Conservation (phyloP, 148 eudicot species). For the Heliosperma pusillum region DNA sequence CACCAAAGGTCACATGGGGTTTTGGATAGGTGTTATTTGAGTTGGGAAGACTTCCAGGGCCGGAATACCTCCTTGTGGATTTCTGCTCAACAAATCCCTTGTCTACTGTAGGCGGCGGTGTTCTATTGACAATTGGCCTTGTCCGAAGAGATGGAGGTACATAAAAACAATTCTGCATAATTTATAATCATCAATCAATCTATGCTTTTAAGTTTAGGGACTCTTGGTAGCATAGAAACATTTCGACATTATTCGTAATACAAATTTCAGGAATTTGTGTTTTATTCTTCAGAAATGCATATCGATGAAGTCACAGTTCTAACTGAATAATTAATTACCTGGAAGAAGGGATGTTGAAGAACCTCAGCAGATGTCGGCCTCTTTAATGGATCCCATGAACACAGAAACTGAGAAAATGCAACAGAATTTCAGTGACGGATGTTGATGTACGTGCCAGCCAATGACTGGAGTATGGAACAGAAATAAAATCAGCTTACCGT, state of each 20-base stretch:
- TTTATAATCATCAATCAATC: too few relatives aligned
- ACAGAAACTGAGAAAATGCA: slow-evolving; percentile 48
- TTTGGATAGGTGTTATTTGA: slow-evolving; percentile 40
- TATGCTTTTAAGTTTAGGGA: not conserved
- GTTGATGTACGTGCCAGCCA: not conserved
- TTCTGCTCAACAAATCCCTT: slow-evolving; percentile 53
- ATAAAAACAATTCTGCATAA: slow-evolving; percentile 63
- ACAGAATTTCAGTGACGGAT: not conserved
- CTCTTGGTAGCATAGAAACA: slow-evolving; percentile 44
- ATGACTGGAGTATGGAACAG: not conserved
- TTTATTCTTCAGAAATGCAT: not conserved
- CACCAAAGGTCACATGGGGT: slow-evolving; percentile 36
- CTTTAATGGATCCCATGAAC: slow-evolving; percentile 73
- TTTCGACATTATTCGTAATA: slow-evolving; percentile 34
- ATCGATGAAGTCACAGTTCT: not conserved
- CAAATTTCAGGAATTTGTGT: not conserved
- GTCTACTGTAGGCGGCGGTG: slow-evolving; percentile 48
- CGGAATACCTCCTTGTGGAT: slow-evolving; percentile 35
- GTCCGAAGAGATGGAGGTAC: slow-evolving; percentile 35
- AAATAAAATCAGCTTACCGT: slow-evolving; percentile 22
- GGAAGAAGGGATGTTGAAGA: slow-evolving; percentile 91
- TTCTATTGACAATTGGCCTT: slow-evolving; percentile 39
- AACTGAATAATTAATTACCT: slow-evolving; percentile 37
- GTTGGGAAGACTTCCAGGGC: slow-evolving; percentile 36
- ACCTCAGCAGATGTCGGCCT: slow-evolving; percentile 86